These are phyloP conservation scores for Dinochytrium kinnereticum DNA, from an alignment of 371 early-diverging fungal genomes.

Conservation along the genomic window DNA sequence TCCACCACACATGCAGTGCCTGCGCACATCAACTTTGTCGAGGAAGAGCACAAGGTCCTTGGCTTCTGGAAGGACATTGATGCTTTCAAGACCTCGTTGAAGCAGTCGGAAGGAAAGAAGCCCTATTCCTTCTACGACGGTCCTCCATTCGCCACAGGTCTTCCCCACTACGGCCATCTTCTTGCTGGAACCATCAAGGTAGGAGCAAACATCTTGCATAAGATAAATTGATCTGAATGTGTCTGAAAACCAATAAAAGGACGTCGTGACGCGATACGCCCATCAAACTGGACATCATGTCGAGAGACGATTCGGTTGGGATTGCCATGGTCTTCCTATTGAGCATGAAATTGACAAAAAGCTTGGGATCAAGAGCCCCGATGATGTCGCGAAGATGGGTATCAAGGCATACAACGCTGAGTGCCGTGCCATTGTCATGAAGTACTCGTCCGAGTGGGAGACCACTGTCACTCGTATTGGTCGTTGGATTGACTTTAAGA, in stretches of 20 bases:
- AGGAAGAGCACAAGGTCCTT: constrained; percentile 96
- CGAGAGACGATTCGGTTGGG: constrained; percentile 99
- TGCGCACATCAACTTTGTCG: constrained; percentile 74
- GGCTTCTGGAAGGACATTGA: constrained; percentile 97
- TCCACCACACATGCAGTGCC: constrained; percentile 32
- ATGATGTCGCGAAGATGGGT: constrained; percentile 97
- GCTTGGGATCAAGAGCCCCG: constrained; percentile 87
- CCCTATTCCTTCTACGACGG: constrained; percentile 98
- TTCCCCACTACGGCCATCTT: constrained; percentile 99
- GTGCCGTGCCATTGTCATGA: constrained; percentile 99
- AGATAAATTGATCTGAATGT: too few species aligned
- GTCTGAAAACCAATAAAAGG: constrained; percentile 55
- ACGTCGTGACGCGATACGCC: constrained; percentile 98
- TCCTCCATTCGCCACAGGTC: constrained; percentile 99
- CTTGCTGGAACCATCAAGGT: constrained; percentile 99
- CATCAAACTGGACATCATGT: constrained; percentile 97
- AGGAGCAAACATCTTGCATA: not conserved
- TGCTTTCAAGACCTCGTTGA: constrained; percentile 94
- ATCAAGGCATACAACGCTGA: constrained; percentile 99
- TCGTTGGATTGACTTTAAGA: constrained; percentile 99
- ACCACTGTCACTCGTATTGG: constrained; percentile 97
- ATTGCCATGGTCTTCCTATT: constrained; percentile 99
- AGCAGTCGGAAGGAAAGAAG: constrained; percentile 90
- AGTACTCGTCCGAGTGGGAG: constrained; percentile 98
- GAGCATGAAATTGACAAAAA: constrained; percentile 99